Conservation (phyloP, 2,329 filamentous ascomycete species). For the Cladosporium sp. region DNA sequence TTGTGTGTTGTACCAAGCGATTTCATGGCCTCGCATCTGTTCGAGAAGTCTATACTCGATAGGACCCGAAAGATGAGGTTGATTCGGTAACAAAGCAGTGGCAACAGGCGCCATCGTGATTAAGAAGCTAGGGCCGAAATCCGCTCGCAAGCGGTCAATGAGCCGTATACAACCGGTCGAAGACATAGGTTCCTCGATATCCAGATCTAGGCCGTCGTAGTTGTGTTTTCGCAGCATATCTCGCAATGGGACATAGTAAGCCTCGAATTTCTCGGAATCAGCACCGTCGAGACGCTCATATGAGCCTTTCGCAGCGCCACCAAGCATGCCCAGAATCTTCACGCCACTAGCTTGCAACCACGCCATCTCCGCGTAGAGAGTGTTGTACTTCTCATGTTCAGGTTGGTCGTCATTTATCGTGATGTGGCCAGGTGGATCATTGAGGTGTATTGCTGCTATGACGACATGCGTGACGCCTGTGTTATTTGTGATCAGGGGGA, state of each 20-base stretch:
- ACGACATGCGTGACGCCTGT: conserved; percentile 76
- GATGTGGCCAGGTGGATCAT: conserved; percentile 60
- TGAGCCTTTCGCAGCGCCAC: conserved; percentile 74
- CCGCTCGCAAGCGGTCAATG: conserved; percentile 47
- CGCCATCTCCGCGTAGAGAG: conserved; percentile 74
- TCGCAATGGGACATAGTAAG: conserved; percentile 66
- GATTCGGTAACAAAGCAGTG: conserved; percentile 59
- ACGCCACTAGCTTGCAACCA: conserved; percentile 69
- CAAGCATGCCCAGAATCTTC: conserved; percentile 80
- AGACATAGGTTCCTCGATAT: conserved; percentile 74
- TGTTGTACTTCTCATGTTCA: conserved; percentile 57
- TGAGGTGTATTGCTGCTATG: conserved; percentile 80
- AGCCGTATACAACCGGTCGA: conserved; percentile 57
- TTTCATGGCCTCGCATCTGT: conserved; percentile 58
- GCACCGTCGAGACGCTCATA: conserved; percentile 59
- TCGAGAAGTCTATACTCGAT: conserved; percentile 78
- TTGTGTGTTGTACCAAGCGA: conserved; percentile 85
- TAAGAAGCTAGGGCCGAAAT: conserved; percentile 68
- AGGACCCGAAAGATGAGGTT: conserved; percentile 64
- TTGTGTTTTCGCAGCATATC: conserved; percentile 58
- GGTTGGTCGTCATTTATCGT: conserved; percentile 78
- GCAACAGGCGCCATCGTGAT: conserved; percentile 81
- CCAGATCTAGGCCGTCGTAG: conserved; percentile 70
- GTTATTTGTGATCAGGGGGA: conserved; percentile 56
- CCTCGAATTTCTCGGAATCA: conserved; percentile 61